Evolutionary conservation across 176 grass and related monocot species (phyloP), one percentile per base, ranked within the genome.

Genomic region (Triticum urartu): DNA sequence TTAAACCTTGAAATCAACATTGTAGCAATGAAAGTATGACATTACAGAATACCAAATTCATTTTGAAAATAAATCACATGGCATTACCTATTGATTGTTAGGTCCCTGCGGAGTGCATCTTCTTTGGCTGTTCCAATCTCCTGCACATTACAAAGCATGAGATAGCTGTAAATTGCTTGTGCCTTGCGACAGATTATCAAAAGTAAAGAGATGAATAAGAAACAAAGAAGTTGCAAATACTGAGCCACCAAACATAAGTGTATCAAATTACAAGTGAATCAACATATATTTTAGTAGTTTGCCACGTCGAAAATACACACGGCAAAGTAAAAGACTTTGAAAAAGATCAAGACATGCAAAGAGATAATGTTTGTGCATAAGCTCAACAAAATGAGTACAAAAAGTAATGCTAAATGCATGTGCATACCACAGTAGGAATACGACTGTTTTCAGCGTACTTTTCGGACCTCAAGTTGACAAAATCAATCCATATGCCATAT

Each of bases 391-490:
- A 86, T 32, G 60, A 67, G 34, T 32, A 72, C 59, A 7, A 6
- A 75, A 87, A 80, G 42, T 35, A 72, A 38, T 68, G 20, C 39
- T 84, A 81, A 50, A 75, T 64, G 60, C 25, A 82, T 42, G 79
- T 83, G 80, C 75, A 72, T 90, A 98, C 97, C 94, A 98, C 89
- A 38, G 88, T 92, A 67, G 97, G 97, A 81, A 98, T 98, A 52
- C 97, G 90, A 75, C 94, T 98, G 82, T 94, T 94, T 83, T 98
- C 97, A 88, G 88, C 90, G 30, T 98, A 98, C 28, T 54, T 86
- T 95, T 98, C 96, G 88, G 93, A 98, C 47, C 96, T 89, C 90
- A 98, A 89, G 81, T 98, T 98, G 52, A 98, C 96, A 92, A 98
- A 98, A 80, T 98, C 96, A 86, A 98, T 90, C 96, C 96, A 98